Percentiles rank a stretch among this genome's conserved stretches.
phyloP scores from a whole-genome alignment of 768 basidiomycete genomes.

The Termitomyces heimii region DNA sequence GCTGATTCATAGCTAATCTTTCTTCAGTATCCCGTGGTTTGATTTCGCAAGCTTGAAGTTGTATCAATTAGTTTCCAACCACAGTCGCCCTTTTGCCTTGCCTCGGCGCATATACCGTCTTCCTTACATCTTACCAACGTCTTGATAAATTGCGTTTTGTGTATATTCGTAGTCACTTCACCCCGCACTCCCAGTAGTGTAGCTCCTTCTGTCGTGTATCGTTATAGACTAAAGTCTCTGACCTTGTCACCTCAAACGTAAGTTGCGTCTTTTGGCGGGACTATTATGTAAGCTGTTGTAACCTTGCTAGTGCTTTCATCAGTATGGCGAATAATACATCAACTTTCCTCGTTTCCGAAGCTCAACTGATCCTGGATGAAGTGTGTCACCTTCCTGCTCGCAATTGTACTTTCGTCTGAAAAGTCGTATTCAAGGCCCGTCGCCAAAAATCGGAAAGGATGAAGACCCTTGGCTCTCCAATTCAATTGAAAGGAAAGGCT shows the following conservation, averaged over 20 bases:
- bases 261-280: too few relatives aligned
- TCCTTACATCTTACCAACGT: neutral
- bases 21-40: neutral
- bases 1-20: neutral
- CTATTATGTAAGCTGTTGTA: conserved; percentile 1
- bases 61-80: conserved; percentile 7
- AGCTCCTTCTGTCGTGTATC: conserved; percentile 10
- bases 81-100: neutral
- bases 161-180: conserved; percentile 12
- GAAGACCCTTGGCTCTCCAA: conserved; percentile 72
- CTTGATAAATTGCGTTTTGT: conserved; percentile 10
- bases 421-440: conserved; percentile 44
- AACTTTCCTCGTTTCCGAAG: conserved; percentile 69
- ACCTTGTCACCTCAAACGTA: neutral
- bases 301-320: neutral
- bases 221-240: neutral
- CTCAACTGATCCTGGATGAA: conserved; percentile 58
- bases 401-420: conserved; percentile 6
- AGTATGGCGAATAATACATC: conserved; percentile 24
- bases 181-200: conserved; percentile 9
- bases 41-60: conserved; percentile 2
- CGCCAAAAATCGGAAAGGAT: conserved; percentile 65
- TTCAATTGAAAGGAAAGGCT: conserved; percentile 70
- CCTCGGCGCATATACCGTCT: neutral
- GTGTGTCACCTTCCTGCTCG: conserved; percentile 27